These are phyloP conservation scores for Adansonia rubrostipa DNA, from an alignment of 441 rosid species.

Conservation along the genomic window DNA sequence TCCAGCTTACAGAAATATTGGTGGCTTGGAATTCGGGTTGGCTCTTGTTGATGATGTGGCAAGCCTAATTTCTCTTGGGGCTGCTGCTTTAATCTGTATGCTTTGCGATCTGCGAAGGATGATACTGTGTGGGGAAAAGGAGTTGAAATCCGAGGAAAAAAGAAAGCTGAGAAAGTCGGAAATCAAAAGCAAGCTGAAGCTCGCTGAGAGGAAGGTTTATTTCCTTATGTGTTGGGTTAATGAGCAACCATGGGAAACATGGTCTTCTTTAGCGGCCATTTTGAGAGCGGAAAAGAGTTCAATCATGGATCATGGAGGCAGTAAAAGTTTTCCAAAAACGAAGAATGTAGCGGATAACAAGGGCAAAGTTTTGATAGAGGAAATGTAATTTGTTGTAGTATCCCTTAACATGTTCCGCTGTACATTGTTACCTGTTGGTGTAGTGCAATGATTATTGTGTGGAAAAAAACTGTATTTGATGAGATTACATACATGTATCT, in stretches of 20 bases:
- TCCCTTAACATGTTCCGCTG: no score
- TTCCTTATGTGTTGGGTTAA: conserved; percentile 92
- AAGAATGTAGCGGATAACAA: conserved; percentile 30
- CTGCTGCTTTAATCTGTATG: conserved; percentile 57
- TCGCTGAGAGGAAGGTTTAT: conserved; percentile 71
- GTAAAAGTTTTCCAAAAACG: conserved; percentile 28
- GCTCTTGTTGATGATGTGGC: conserved; percentile 62
- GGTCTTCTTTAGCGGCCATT: conserved; percentile 61
- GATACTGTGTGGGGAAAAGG: conserved; percentile 55
- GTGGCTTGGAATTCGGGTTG: conserved; percentile 70
- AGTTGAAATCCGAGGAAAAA: conserved; percentile 45
- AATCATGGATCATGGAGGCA: conserved; percentile 35
- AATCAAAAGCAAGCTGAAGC: conserved; percentile 64
- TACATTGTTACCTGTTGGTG: no score
- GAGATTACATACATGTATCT: no score
- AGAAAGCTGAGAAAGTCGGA: conserved; percentile 51
- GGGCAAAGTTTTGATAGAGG: conserved; percentile 39
- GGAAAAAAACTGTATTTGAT: no score
- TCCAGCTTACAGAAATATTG: conserved; percentile 63
- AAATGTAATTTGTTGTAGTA: conserved; percentile 24
- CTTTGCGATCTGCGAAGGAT: conserved; percentile 80
- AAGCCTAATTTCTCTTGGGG: conserved; percentile 58
- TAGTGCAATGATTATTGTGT: no score
- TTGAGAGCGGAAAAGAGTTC: conserved; percentile 59
- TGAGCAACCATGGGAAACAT: conserved; percentile 67